These are phyloP conservation scores for Hippophae tibetana DNA, from an alignment of 306 rosid species.

Conservation along the genomic window DNA sequence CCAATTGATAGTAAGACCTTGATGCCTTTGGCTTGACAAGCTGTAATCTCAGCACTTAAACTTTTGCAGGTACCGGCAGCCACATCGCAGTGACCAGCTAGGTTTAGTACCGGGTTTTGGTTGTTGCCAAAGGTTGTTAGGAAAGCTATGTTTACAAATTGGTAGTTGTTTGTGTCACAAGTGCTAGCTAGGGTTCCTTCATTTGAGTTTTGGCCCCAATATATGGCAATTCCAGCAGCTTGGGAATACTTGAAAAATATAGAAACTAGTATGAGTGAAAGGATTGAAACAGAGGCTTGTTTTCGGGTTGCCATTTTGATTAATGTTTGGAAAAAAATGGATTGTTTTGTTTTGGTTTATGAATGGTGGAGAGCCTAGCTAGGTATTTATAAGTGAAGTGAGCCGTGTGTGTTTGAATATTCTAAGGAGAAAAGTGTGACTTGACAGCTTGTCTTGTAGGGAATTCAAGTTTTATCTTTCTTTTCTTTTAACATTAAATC, in stretches of 20 bases:
- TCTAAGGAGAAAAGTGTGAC: not conserved
- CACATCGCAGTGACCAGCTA: slow-evolving; percentile 18
- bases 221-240: slow-evolving; percentile 9
- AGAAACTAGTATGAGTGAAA: not conserved
- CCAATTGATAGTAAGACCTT: slow-evolving; percentile 49
- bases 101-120: slow-evolving; percentile 7
- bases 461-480: too few relatives aligned
- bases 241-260: not conserved
- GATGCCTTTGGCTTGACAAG: slow-evolving; percentile 32
- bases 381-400: not conserved
- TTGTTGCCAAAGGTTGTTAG: slow-evolving; percentile 4
- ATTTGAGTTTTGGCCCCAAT: slow-evolving; percentile 18
- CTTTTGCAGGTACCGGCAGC: slow-evolving; percentile 12
- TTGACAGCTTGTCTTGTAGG: not conserved
- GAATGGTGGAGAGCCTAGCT: not conserved
- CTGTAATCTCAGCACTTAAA: slow-evolving; percentile 19
- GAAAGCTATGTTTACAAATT: slow-evolving; percentile 19
- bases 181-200: slow-evolving; percentile 8
- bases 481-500: too few relatives aligned
- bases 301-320: not conserved
- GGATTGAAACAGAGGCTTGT: not conserved
- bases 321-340: not conserved
- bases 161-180: slow-evolving; percentile 17
- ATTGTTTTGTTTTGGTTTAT: not conserved
- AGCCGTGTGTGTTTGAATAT: not conserved